These are phyloP conservation scores for Hanseniaspora meyeri DNA, from an alignment of 805 yeast species.

Conservation along the genomic window DNA sequence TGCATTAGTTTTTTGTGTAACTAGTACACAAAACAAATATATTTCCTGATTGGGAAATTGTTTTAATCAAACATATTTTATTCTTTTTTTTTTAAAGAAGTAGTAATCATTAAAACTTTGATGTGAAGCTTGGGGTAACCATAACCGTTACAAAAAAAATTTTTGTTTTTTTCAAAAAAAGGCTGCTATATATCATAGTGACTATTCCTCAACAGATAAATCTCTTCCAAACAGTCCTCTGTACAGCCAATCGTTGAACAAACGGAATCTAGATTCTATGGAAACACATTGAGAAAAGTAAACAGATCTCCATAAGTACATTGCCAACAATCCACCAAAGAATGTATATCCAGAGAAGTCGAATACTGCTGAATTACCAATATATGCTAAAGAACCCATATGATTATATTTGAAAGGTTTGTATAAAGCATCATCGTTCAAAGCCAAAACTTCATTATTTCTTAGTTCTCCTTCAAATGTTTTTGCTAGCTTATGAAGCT, in stretches of 20 bases:
- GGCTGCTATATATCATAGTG: background rate
- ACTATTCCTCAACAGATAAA: conserved; percentile 25
- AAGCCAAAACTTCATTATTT: conserved; percentile 4
- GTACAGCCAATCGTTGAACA: conserved; percentile 58
- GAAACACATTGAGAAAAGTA: conserved; percentile 59
- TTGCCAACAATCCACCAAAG: conserved; percentile 56
- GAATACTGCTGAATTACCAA: conserved; percentile 60
- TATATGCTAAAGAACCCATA: conserved; percentile 54
- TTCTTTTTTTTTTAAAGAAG: conserved; percentile 11
- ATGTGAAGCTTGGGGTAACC: too few species aligned
- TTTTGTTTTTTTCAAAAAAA: conserved; percentile 12
- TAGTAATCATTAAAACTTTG: background rate
- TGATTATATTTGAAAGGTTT: conserved; percentile 53
- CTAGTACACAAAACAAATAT: background rate
- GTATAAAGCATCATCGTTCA: conserved; percentile 37
- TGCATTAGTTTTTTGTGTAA: background rate
- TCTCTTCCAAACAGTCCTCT: conserved; percentile 48
- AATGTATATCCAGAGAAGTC: conserved; percentile 50
- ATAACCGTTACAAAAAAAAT: too few species aligned
- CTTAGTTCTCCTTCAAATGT: conserved; percentile 22
- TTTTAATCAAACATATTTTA: background rate
- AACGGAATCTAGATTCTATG: conserved; percentile 46
- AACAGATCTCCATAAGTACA: conserved; percentile 62
- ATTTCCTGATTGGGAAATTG: background rate
- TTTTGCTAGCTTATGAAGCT: conserved; percentile 41